Evolutionary conservation across 2,329 filamentous ascomycete species (phyloP).

Genomic region (Rutstroemia sydowiana): DNA sequence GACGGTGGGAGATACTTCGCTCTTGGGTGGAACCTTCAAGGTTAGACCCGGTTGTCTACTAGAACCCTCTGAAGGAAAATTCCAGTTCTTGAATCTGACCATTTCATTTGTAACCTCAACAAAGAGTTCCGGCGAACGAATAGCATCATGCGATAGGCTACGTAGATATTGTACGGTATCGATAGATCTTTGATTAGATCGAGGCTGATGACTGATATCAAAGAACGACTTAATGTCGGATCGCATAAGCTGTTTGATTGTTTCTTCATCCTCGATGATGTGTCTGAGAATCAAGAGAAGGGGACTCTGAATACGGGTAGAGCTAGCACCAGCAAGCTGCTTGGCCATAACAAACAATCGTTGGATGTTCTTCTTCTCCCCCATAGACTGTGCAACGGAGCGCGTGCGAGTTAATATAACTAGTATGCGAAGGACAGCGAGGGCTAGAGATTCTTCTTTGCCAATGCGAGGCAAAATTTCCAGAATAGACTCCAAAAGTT

Average conservation of each 20-base stretch:
- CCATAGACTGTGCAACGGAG: slow-evolving; percentile 64
- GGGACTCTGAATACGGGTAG: slow-evolving; percentile 60
- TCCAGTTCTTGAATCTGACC: slow-evolving; percentile 63
- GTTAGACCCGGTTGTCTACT: slow-evolving; percentile 38
- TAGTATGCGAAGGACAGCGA: slow-evolving; percentile 75
- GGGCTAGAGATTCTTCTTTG: slow-evolving; percentile 77
- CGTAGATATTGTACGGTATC: slow-evolving; percentile 71
- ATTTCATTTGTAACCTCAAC: slow-evolving; percentile 82
- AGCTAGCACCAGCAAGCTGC: slow-evolving; percentile 74
- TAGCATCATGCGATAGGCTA: slow-evolving; percentile 67
- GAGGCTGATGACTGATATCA: slow-evolving; percentile 43
- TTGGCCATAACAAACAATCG: slow-evolving; percentile 92
- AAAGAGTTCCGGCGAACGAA: slow-evolving; percentile 79
- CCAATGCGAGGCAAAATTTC: slow-evolving; percentile 79
- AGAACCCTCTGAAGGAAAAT: slow-evolving; percentile 28
- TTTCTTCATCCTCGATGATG: slow-evolving; percentile 88
- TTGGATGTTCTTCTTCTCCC: slow-evolving; percentile 83
- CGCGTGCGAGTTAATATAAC: slow-evolving; percentile 81
- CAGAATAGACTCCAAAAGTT: slow-evolving; percentile 69
- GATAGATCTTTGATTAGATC: slow-evolving; percentile 44
- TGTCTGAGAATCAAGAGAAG: slow-evolving; percentile 78
- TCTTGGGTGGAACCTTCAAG: slow-evolving; percentile 21
- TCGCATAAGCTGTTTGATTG: slow-evolving; percentile 83
- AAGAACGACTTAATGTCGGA: slow-evolving; percentile 80
- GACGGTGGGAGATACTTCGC: slow-evolving; percentile 6